phyloP scores from a whole-genome alignment of 441 rosid species.

The Cnidoscolus chayamansa region DNA sequence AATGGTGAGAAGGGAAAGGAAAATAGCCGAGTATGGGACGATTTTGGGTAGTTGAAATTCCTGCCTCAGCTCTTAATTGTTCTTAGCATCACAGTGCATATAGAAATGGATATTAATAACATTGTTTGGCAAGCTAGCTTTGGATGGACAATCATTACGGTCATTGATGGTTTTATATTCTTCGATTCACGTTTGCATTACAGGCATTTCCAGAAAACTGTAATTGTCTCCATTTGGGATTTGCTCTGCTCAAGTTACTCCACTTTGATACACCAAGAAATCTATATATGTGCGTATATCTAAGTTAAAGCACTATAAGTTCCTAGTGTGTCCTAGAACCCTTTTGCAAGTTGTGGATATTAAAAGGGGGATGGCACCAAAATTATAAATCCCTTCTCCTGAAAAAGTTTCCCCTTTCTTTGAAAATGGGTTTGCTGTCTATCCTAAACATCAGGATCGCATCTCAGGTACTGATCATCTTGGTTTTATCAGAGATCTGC shows the following conservation, averaged over 20 bases:
- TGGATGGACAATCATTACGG: neutral
- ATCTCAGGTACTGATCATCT: constrained; percentile 3
- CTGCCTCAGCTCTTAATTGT: no score
- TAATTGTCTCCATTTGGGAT: no score
- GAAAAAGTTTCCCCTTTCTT: neutral
- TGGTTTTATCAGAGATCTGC: constrained; percentile 20
- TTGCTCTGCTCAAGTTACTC: no score
- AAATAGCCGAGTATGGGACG: no score
- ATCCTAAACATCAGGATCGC: neutral
- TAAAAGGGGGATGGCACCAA: neutral
- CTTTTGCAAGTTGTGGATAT: neutral
- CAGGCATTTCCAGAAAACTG: no score
- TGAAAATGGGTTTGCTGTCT: constrained; percentile 16
- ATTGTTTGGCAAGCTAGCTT: neutral
- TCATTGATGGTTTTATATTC: neutral
- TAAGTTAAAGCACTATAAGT: neutral
- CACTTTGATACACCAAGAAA: no score
- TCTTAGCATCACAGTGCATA: no score
- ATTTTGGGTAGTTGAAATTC: no score
- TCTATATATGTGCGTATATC: no score
- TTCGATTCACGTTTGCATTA: no score
- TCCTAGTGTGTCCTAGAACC: neutral
- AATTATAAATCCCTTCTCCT: neutral
- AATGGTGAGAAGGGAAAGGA: no score
- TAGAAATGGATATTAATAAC: no score